Conservation (phyloP, 2,329 filamentous ascomycete genomes). For the Blastomyces gilchristii region DNA sequence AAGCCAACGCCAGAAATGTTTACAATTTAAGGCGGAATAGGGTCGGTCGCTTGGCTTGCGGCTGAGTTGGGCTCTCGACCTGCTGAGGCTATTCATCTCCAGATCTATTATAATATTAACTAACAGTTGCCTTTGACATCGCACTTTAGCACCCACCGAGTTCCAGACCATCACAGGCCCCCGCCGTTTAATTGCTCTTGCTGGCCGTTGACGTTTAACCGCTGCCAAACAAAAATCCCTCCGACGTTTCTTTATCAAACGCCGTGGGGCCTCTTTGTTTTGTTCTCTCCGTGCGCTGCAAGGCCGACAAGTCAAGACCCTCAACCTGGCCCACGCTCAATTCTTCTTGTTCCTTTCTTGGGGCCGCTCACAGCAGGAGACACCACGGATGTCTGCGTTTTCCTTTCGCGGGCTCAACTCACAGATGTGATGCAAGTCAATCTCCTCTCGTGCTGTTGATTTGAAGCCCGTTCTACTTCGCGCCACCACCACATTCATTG, state of each 20-base stretch:
- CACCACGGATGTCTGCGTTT: background rate
- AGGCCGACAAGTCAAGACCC: background rate
- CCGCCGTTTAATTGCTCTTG: background rate
- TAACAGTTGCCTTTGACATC: background rate
- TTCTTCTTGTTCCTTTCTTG: background rate
- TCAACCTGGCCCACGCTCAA: background rate
- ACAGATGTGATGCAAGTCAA: background rate
- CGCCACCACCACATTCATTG: constrained; percentile 2
- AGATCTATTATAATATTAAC: background rate
- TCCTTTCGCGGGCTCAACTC: background rate
- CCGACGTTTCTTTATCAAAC: background rate
- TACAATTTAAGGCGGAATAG: background rate
- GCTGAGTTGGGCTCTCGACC: background rate
- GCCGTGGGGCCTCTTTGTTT: background rate
- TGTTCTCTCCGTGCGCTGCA: background rate
- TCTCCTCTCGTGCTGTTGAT: background rate
- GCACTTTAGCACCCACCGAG: background rate
- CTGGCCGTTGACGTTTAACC: background rate
- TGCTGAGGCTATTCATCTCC: background rate
- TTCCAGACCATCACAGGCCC: background rate
- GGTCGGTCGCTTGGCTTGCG: background rate
- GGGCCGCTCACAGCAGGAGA: background rate
- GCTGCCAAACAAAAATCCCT: background rate
- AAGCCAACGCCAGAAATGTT: background rate
- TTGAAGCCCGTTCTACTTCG: background rate